These are phyloP conservation scores for Trametes sp. DNA, from an alignment of 1,284 basidiomycete genomes.

Conservation along the genomic window DNA sequence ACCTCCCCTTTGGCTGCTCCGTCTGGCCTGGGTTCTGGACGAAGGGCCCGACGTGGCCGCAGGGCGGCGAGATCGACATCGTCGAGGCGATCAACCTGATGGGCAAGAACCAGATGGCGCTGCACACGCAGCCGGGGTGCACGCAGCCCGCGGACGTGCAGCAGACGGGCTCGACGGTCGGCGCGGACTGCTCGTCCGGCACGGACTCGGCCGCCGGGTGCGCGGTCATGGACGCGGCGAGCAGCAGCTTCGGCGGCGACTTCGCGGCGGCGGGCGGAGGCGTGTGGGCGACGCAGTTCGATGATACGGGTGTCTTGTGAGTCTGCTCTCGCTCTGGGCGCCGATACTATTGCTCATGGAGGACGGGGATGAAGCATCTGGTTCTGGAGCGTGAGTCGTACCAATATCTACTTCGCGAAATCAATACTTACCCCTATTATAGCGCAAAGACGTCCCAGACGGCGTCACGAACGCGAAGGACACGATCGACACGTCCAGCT, in stretches of 20 bases:
- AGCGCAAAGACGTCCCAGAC: conserved; percentile 50
- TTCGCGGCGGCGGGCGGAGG: conserved; percentile 69
- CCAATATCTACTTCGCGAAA: background rate
- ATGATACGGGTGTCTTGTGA: conserved; percentile 50
- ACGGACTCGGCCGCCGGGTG: conserved; percentile 19
- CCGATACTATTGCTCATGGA: background rate
- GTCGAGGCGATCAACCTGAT: conserved; percentile 54
- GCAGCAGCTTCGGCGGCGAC: conserved; percentile 58
- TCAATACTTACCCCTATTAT: conserved; percentile 15
- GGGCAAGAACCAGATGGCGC: conserved; percentile 53
- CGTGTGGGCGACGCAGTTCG: conserved; percentile 70
- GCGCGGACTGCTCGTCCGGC: conserved; percentile 48
- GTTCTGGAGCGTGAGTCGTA: conserved; percentile 68
- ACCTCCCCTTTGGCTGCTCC: conserved; percentile 65
- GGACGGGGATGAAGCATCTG: conserved; percentile 55
- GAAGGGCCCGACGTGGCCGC: conserved; percentile 58
- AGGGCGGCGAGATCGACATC: conserved; percentile 64
- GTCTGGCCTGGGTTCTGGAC: conserved; percentile 67
- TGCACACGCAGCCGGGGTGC: conserved; percentile 52
- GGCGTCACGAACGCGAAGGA: conserved; percentile 34
- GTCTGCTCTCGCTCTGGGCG: conserved; percentile 19
- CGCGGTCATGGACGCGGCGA: conserved; percentile 47
- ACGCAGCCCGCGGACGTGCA: conserved; percentile 40
- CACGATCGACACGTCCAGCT: conserved; percentile 58
- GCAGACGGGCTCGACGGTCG: conserved; percentile 47